Percentiles rank a stretch among this genome's conserved stretches.
These are phyloP conservation scores for Cocos nucifera DNA, from an alignment of 176 grass and related monocot species.

Conservation along the genomic window DNA sequence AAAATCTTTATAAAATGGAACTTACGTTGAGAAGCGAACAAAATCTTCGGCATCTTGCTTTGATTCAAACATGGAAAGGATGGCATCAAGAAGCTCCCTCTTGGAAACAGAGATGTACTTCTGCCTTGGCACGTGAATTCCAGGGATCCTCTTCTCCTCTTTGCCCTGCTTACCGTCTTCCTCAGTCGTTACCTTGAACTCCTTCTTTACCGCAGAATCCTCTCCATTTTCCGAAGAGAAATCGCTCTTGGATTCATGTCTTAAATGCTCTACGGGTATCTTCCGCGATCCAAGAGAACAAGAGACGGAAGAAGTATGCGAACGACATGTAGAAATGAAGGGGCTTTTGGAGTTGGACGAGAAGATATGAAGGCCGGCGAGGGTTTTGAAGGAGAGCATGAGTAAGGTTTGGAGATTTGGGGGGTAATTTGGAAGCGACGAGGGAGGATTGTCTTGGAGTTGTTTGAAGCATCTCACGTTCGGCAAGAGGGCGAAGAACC, in stretches of 20 bases:
- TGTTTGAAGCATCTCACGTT: no score
- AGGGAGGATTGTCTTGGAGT: no score
- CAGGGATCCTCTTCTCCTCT: constrained; percentile 23
- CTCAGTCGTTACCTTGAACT: not conserved
- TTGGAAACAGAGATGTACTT: constrained; percentile 75
- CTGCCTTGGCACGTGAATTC: constrained; percentile 78
- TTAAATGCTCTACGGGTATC: not conserved
- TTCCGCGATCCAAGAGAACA: not conserved
- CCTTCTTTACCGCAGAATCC: not conserved
- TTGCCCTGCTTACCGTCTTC: not conserved
- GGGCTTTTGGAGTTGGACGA: not conserved
- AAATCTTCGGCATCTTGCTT: constrained; percentile 36
- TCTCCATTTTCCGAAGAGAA: not conserved
- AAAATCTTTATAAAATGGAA: not conserved
- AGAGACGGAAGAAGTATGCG: not conserved
- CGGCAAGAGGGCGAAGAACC: no score
- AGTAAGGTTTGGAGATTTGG: no score
- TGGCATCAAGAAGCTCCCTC: constrained; percentile 49
- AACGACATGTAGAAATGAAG: not conserved
- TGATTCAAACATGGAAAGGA: constrained; percentile 42
- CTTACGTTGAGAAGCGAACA: constrained; percentile 42
- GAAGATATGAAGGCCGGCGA: not conserved
- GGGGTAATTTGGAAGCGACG: no score
- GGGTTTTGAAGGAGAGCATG: no score
- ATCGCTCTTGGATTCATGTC: not conserved